Base-by-base conservation (phyloP, 2,329 filamentous ascomycete species). In the Penicillium sp. region DNA sequence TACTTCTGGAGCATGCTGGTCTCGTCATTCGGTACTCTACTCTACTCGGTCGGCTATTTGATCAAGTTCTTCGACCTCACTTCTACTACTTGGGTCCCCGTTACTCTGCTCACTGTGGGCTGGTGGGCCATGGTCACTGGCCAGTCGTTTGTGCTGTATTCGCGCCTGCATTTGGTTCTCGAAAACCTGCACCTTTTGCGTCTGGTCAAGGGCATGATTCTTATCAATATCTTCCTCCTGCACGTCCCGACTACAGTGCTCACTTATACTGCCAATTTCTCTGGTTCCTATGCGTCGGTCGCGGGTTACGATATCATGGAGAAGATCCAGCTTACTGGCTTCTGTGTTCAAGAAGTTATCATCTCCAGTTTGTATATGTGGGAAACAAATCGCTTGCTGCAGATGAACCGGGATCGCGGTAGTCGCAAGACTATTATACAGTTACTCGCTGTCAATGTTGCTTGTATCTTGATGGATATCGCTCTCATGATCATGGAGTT, bases 91-190 rank as follows among this genome's bases (percentile, higher is more conserved):
- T 64, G 61, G 58, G 20, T 64, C 9, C 55, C 61, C 4, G 58
- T 70, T 6, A 67, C 72, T 12, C 52, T 75, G 12, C 62, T 76
- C 23, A 70, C 70, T 9, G 50, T 82, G 44, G 80, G 78, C 23
- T 78, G 81, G 76, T 77, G 76, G 59, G 50, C 69, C 1, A 82
- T 83, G 78, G 75, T 83, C 1, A 81, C 79, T 8, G 81, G 80
- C 2, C 79, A 82, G 60, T 77, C 76, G 0, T 62, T 82, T 13
- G 81, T 84, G 1, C 68, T 84, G 1, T 83, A 79, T 70, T 83
- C 80, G 0, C 74, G 81, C 4, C 72, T 84, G 3, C 80, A 83
- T 55, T 68, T 84, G 8, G 71, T 84, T 9, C 66, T 80, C 1
- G 75, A 73, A 37, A 77, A 79, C 25, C 64, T 67, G 2, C 64